Evolutionary conservation across 2,329 filamentous ascomycete genomes (phyloP).

Genomic region (Didymella segeticola): DNA sequence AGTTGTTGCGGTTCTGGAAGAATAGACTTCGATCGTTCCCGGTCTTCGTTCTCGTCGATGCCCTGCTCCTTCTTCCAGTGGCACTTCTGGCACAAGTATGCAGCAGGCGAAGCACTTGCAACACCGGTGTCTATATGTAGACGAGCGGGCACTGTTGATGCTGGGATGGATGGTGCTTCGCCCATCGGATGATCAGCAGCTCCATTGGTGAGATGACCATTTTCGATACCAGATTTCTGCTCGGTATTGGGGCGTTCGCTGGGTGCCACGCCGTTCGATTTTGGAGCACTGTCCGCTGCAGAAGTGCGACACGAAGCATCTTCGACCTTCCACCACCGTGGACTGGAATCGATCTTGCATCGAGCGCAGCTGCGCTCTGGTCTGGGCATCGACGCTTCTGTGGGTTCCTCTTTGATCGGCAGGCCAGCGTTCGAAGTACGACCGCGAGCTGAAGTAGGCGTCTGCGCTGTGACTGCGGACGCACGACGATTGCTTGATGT

Average conservation of each 20-base stretch:
- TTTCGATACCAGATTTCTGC: constrained; percentile 24
- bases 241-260: constrained; percentile 22
- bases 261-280: constrained; percentile 30
- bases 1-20: constrained; percentile 44
- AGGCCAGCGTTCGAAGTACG: constrained; percentile 46
- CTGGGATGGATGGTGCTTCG: constrained; percentile 35
- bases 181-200: constrained; percentile 37
- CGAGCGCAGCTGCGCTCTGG: constrained; percentile 51
- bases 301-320: constrained; percentile 12
- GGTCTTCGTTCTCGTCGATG: constrained; percentile 37
- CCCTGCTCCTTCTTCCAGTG: constrained; percentile 54
- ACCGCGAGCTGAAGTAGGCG: constrained; percentile 44
- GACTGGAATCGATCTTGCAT: constrained; percentile 70
- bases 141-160: constrained; percentile 20
- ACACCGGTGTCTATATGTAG: constrained; percentile 36
- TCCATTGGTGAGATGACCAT: constrained; percentile 30
- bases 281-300: constrained; percentile 30
- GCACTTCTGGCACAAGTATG: constrained; percentile 58
- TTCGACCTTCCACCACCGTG: constrained; percentile 60
- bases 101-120: constrained; percentile 13
- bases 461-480: constrained; percentile 44
- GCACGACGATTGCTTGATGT: constrained; percentile 49
- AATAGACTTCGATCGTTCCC: constrained; percentile 37
- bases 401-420: constrained; percentile 46
- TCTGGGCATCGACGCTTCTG: constrained; percentile 38